Evolutionary conservation across 441 rosid genomes (phyloP).

Genomic region (Arabidopsis hybrid): DNA sequence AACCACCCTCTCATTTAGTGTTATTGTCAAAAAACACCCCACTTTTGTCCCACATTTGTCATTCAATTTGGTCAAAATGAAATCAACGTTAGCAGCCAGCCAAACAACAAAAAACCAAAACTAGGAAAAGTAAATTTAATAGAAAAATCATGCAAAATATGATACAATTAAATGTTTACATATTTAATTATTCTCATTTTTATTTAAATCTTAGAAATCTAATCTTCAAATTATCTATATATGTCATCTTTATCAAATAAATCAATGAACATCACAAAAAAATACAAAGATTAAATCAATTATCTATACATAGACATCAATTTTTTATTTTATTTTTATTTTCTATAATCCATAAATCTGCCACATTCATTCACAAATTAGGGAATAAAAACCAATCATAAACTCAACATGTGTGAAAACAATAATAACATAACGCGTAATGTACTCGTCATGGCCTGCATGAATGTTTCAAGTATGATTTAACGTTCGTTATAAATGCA

Average conservation of each 20-base stretch:
- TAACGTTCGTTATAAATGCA: slow-evolving; percentile 30
- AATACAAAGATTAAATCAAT: background rate
- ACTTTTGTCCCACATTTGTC: slow-evolving; percentile 15
- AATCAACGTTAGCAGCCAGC: background rate
- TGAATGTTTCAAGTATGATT: slow-evolving; percentile 28
- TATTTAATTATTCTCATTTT: background rate
- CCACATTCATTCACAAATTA: background rate
- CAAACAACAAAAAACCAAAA: background rate
- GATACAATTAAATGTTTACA: background rate
- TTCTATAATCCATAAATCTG: background rate
- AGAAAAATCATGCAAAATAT: background rate
- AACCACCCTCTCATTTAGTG: background rate
- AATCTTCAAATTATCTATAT: background rate
- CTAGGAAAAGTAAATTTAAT: background rate
- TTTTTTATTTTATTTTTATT: too few relatives aligned
- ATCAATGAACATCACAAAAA: background rate
- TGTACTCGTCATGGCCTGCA: slow-evolving; percentile 38
- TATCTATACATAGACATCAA: too few relatives aligned
- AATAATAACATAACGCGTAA: background rate
- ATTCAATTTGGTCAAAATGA: background rate
- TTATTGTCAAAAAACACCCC: background rate
- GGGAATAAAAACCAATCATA: background rate
- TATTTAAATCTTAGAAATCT: background rate
- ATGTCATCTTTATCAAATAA: background rate
- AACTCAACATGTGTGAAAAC: slow-evolving; percentile 11